phyloP scores from a whole-genome alignment of 441 rosid species.

The Cnidoscolus chayamansa region DNA sequence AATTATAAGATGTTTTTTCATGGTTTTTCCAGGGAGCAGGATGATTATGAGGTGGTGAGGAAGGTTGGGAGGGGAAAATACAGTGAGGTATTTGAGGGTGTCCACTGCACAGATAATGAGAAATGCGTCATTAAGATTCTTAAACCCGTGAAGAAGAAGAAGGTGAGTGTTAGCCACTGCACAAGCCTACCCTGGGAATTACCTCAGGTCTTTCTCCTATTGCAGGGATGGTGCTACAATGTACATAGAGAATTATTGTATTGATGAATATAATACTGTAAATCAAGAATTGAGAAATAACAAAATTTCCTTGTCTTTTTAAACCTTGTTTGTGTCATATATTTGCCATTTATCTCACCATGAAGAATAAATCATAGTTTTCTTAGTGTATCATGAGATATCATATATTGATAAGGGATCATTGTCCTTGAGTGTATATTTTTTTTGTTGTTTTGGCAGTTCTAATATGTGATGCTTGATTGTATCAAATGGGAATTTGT shows the following conservation, averaged over 20 bases:
- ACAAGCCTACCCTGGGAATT: background rate
- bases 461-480: background rate
- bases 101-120: slow-evolving; percentile 71
- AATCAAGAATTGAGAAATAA: background rate
- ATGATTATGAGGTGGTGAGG: slow-evolving; percentile 95
- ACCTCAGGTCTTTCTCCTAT: background rate
- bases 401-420: background rate
- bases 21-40: slow-evolving; percentile 65
- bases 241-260: background rate
- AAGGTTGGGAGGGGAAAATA: slow-evolving; percentile 97
- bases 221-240: background rate
- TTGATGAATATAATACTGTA: background rate
- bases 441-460: background rate
- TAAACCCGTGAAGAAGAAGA: slow-evolving; percentile 97
- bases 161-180: slow-evolving; percentile 43
- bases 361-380: background rate
- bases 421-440: too few species aligned
- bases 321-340: background rate
- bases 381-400: background rate
- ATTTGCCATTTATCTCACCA: background rate
- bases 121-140: slow-evolving; percentile 92
- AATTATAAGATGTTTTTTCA: slow-evolving; percentile 12
- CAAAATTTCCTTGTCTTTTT: background rate
- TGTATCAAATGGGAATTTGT: background rate
- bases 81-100: slow-evolving; percentile 95